Evolutionary conservation across 108 stramenopile genomes (phyloP).

Genomic region (Cylindrotheca fusiformis): DNA sequence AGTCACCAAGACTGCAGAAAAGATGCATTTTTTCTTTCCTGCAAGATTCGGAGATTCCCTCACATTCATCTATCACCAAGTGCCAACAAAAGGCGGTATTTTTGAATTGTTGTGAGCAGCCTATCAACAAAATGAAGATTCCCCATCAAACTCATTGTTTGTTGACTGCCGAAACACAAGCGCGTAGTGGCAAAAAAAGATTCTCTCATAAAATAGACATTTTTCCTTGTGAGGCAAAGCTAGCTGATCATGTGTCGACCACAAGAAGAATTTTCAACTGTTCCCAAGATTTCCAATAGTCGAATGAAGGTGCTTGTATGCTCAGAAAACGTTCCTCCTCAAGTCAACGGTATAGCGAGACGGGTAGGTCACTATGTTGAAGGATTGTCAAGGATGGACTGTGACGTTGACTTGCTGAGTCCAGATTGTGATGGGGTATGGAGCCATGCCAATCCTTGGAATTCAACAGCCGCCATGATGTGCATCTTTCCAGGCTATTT

Average conservation of each 20-base stretch:
- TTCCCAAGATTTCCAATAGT: neutral
- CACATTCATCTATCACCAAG: no score
- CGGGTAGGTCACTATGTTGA: constrained; percentile 43
- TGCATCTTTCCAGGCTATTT: constrained; percentile 33
- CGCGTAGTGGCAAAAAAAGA: no score
- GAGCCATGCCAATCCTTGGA: constrained; percentile 42
- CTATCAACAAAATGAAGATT: no score
- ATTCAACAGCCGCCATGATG: constrained; percentile 55
- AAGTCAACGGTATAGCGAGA: constrained; percentile 60
- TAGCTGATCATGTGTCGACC: neutral
- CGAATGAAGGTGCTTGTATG: constrained; percentile 1
- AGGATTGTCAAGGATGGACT: constrained; percentile 36
- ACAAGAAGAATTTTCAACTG: neutral
- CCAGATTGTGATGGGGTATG: constrained; percentile 17
- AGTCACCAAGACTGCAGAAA: no score
- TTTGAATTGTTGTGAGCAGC: no score
- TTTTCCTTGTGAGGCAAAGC: no score
- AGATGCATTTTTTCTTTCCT: no score
- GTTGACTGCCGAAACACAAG: no score
- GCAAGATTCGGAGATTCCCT: no score
- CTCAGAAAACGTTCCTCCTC: constrained; percentile 25
- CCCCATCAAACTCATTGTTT: no score
- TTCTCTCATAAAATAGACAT: no score
- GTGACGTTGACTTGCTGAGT: constrained; percentile 44
- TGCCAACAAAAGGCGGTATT: no score